Evolutionary conservation across 2,329 filamentous ascomycete species (phyloP), one percentile per base, ranked within the genome.

Genomic region (Aspergillus ibericus): DNA sequence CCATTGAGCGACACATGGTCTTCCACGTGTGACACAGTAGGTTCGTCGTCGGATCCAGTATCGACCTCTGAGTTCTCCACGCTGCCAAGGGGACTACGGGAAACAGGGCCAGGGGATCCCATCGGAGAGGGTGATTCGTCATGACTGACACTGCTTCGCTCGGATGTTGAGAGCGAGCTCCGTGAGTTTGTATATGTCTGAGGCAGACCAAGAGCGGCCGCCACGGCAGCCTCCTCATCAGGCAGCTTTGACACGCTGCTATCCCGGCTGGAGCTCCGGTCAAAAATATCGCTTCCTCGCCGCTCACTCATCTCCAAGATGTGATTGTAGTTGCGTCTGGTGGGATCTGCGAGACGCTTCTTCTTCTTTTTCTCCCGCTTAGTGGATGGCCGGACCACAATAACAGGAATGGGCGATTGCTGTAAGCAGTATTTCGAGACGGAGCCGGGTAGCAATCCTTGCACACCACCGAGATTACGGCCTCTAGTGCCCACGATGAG

Each of bases 371-470:
- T 95, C 70, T 91, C 85, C 18, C 93, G 88, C 78, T 96, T 96
- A 61, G 90, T 89, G 32, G 89, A 90, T 35, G 93, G 92, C 4
- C 93, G 86, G 9, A 96, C 93, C 32, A 97, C 93, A 29, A 96
- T 93, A 7, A 96, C 93, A 1, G 93, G 93, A 1, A 97, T 91
- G 0, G 93, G 92, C 1, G 91, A 96, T 73, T 96, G 93, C 72
- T 97, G 93, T 12, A 96, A 82, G 69, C 93, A 96, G 77, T 96
- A 97, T 72, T 96, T 96, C 25, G 91, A 96, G 46, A 96, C 93
- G 0, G 90, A 95, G 63, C 92, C 95, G 50, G 91, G 91, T 42
- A 96, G 84, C 29, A 96, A 81, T 49, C 91, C 91, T 72, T 96
- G 92, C 58, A 96, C 88, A 25, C 92, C 92, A 34, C 91, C 91